These are phyloP conservation scores for Pilaira anomala DNA, from an alignment of 192 early-diverging fungal species.

Conservation along the genomic window DNA sequence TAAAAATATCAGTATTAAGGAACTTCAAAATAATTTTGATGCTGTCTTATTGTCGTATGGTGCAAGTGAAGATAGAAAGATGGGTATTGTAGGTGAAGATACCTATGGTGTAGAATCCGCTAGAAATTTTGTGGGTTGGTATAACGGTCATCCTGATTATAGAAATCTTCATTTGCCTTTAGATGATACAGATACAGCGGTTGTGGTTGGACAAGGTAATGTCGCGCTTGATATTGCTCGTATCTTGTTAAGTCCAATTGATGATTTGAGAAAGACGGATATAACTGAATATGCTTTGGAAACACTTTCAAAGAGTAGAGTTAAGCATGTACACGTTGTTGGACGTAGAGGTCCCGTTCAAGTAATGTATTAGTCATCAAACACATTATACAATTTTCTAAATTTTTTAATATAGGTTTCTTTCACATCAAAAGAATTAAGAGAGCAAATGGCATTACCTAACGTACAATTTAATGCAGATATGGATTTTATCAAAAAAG, in stretches of 20 bases:
- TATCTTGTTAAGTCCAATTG: conserved; percentile 71
- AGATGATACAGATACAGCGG: conserved; percentile 63
- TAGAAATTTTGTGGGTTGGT: conserved; percentile 90
- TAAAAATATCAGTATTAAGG: conserved; percentile 41
- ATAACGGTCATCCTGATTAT: conserved; percentile 83
- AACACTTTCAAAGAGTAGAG: conserved; percentile 56
- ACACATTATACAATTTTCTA: too few species aligned
- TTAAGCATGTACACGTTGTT: conserved; percentile 83
- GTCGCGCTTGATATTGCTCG: conserved; percentile 91
- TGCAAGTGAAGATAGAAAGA: conserved; percentile 64
- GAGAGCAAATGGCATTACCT: conserved; percentile 85
- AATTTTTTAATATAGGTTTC: conserved; percentile 48
- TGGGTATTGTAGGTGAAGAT: conserved; percentile 72
- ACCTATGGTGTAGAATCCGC: conserved; percentile 67
- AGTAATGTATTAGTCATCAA: conserved; percentile 38
- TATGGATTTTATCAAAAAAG: conserved; percentile 45
- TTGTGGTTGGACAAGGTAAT: conserved; percentile 92
- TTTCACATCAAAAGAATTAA: conserved; percentile 94
- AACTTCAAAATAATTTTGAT: conserved; percentile 63
- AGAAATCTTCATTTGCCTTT: conserved; percentile 62
- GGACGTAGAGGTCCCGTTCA: conserved; percentile 92
- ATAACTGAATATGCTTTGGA: conserved; percentile 74
- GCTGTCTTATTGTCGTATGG: conserved; percentile 86
- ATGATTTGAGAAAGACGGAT: conserved; percentile 80
- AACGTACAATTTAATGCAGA: conserved; percentile 63